Base-by-base conservation (phyloP, 257 asterid genomes). In the Avicennia marina region DNA sequence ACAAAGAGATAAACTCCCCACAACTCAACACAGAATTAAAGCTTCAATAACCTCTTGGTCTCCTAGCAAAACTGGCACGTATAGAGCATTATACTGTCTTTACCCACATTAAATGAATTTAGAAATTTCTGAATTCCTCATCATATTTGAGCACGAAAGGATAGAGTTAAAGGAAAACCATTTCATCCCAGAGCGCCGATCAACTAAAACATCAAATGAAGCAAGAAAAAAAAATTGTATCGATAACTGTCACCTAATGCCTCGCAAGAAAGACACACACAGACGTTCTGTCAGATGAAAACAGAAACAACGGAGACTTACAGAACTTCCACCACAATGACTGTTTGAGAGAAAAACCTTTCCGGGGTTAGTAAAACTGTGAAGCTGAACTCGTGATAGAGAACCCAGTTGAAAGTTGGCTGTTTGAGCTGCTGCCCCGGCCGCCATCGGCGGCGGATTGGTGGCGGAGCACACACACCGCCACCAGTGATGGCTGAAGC, bases 401-500 rank as follows among this genome's bases (percentile, higher is more conserved):
- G 36, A 72, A n/a, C 65, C 71, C 79, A 50, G 31, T 21, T 46
- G 32, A 11, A 43, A 61, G 47, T 16, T 18, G 21, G 15, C 21
- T 13, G 57, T 63, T 51, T 17, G 65, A 39, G 60, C 29, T 41
- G 57, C 67, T 11, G 60, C 80, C 20, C 62, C 31, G 43, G 56
- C 33, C 19, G 13, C 53, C 51, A 46, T 33, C 18, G 78, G 42
- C 32, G 75, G 67, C 34, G 66, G 70, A 54, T 60, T 61, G 48
- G 70, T 20, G 64, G 77, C 63, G 55, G 79, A 75, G 72, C 11
- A 56, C 29, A 66, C 65, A 69, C 72, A 67, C 39, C 81, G 76
- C 70, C 79, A 54, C 73, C 74, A 79, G 46, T 66, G n/a, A n/a
- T n/a, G 81, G 68, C 53, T 32, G 71, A 68, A 71, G 32, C 71